Evolutionary conservation across 495 filamentous ascomycete genomes (phyloP).

Genomic region (Podospora bellae-mahoneyi): DNA sequence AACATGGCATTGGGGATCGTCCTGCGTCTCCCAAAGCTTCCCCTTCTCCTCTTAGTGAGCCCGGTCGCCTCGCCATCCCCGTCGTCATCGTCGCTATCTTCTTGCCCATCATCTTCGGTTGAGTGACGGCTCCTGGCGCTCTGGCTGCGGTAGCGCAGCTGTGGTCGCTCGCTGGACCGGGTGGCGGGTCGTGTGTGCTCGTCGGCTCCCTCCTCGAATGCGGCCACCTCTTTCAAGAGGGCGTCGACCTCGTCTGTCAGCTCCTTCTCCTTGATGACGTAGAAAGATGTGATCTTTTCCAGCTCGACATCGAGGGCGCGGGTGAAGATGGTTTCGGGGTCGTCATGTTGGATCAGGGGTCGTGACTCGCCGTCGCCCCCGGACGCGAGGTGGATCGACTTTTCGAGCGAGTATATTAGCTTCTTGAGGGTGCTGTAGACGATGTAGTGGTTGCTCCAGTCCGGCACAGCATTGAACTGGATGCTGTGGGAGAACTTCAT

Average conservation of each 20-base stretch:
- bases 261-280: conserved; percentile 78
- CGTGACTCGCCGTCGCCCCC: conserved; percentile 72
- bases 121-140: conserved; percentile 44
- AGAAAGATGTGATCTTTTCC: conserved; percentile 91
- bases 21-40: conserved; percentile 36
- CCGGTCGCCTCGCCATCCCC: conserved; percentile 61
- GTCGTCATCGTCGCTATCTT: conserved; percentile 65
- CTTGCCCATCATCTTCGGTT: conserved; percentile 48
- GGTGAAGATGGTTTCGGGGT: conserved; percentile 75
- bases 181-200: conserved; percentile 36
- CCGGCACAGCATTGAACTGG: conserved; percentile 98
- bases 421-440: conserved; percentile 99
- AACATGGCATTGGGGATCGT: conserved; percentile 34
- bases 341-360: conserved; percentile 65
- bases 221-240: conserved; percentile 68
- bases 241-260: conserved; percentile 77
- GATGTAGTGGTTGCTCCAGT: conserved; percentile 98
- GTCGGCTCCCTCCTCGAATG: conserved; percentile 58
- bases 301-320: conserved; percentile 82
- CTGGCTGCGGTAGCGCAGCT: conserved; percentile 27
- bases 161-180: conserved; percentile 26
- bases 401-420: conserved; percentile 91
- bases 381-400: conserved; percentile 57
- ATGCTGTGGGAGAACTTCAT: conserved; percentile 99
- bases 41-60: conserved; percentile 42